Base-by-base conservation (phyloP, 352 stramenopile species). In the Pythium periplocum region DNA sequence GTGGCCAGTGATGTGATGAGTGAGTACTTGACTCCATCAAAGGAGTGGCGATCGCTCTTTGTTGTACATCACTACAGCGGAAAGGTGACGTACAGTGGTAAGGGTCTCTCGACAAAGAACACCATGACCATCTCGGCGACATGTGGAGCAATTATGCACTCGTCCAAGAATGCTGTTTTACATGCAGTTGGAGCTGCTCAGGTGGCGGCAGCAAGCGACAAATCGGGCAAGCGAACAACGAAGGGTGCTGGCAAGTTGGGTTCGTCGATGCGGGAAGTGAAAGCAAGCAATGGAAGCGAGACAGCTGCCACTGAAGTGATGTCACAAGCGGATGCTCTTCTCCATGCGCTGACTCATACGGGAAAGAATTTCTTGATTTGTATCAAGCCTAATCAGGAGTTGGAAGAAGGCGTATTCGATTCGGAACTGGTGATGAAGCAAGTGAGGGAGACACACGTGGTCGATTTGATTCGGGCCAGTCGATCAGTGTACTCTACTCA, bases 321-420 rank as follows among this genome's bases (percentile, higher is more conserved):
- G 57, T 77, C 81, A 39, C 78, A 91, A 60, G 71, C 78, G 4
- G 75, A 86, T 48, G 78, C 78, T 4, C 48, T 93, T 10, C 62
- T 91, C 10, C 74, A 85, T 35, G 83, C 78, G 2, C 57, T 93
- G 1, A 80, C 78, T 46, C 72, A 85, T 50, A 91, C 82, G 0
- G 83, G 80, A 1, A 87, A 90, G 61, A 83, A 93, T 57, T 91
- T 93, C 52, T 36, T 90, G 35, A 77, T 91, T 9, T 93, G 83
- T 31, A 51, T 93, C n/a, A 93, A 93, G 45, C 80, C 83, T 10
- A 87, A 77, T 39, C 67, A 77, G 41, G 63, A 78, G 6, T 66
- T 89, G 11, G 70, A 87, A 65, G 66, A 86, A 63, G 69, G 66
- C 0, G 53, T 69, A 11, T 88, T 93, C 10, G 75, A 93, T 47